A percentile compares a stretch with the other conserved stretches of the same genome.
These are phyloP conservation scores for Pinus tabuliformis DNA, from an alignment of 75 land plant species.

Conservation along the genomic window DNA sequence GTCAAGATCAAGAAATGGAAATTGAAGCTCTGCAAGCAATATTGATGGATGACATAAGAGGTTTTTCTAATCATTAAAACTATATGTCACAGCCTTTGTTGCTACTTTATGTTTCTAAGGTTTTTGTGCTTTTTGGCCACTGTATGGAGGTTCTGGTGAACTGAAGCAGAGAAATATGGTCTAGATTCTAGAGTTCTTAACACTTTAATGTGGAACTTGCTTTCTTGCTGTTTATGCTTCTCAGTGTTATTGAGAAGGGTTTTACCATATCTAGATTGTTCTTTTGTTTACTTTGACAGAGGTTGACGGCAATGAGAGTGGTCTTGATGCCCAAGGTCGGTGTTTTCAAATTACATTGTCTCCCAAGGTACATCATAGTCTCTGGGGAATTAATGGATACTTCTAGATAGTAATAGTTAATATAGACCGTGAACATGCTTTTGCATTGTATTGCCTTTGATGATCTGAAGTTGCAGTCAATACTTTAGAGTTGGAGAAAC, in stretches of 20 bases:
- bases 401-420: neutral
- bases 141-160: neutral
- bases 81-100: neutral
- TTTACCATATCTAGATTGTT: neutral
- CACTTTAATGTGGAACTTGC: neutral
- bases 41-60: constrained; percentile 89
- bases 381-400: neutral
- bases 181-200: neutral
- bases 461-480: neutral
- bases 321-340: constrained; percentile 53
- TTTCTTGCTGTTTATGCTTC: neutral
- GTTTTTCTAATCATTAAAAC: constrained; percentile 15
- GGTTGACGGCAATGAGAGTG: constrained; percentile 67
- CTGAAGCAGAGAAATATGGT: neutral
- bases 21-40: constrained; percentile 94
- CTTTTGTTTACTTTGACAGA: constrained; percentile 31
- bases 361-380: constrained; percentile 54
- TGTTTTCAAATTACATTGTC: constrained; percentile 80
- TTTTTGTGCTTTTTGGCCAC: neutral
- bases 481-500: neutral
- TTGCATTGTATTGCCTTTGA: neutral
- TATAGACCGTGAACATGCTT: neutral
- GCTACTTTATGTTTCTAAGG: neutral
- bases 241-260: neutral
- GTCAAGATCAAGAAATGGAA: constrained; percentile 98